These are phyloP conservation scores for Salix arbutifolia DNA, from an alignment of 345 rosid species.

Conservation along the genomic window DNA sequence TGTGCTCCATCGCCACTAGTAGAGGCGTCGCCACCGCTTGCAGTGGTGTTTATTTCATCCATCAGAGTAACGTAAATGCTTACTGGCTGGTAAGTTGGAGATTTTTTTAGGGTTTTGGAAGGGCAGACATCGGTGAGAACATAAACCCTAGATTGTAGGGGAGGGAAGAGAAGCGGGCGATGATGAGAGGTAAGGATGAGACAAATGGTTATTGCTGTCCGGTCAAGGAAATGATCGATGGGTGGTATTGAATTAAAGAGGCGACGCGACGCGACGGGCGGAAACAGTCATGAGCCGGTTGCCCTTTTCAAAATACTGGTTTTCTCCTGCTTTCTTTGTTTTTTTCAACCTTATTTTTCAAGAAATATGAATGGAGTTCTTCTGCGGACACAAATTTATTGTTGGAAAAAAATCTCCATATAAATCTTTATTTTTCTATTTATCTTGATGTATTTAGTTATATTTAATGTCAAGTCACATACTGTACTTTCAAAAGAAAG, in stretches of 20 bases:
- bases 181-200: background rate
- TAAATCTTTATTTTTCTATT: too few relatives aligned
- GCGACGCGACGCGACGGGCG: constrained; percentile 5
- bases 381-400: background rate
- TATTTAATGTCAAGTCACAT: too few relatives aligned
- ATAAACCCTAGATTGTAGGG: constrained; percentile 7
- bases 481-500: too few relatives aligned
- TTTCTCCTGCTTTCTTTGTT: background rate
- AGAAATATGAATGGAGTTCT: too few relatives aligned
- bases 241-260: background rate
- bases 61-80: background rate
- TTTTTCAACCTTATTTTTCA: background rate
- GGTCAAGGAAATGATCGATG: background rate
- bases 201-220: background rate
- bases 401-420: too few relatives aligned
- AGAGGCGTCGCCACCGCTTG: constrained; percentile 24
- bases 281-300: background rate
- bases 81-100: too few relatives aligned
- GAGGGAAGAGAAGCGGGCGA: background rate
- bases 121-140: background rate
- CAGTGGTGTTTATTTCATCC: constrained; percentile 5
- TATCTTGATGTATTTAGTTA: too few relatives aligned
- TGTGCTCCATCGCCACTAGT: constrained; percentile 17
- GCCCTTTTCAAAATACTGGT: background rate
- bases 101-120: constrained; percentile 8